A percentile compares a stretch with the other conserved stretches of the same genome.
phyloP scores from a whole-genome alignment of 306 rosid species.

The Sophora flavescens region DNA sequence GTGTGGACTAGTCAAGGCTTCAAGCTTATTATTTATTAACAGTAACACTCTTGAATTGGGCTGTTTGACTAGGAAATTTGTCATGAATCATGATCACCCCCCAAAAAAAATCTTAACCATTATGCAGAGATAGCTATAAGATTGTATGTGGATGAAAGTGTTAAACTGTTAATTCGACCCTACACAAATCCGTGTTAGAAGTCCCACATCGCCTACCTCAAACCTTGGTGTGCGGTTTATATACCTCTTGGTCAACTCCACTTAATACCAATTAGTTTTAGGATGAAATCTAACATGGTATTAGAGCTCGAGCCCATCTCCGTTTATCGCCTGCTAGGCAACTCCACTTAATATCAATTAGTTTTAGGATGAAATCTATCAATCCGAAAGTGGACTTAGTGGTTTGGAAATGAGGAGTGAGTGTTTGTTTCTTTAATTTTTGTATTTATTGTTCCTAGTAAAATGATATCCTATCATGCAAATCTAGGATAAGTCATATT shows the following conservation, averaged over 20 bases:
- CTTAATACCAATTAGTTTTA: too few relatives aligned
- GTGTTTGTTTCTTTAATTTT: neutral
- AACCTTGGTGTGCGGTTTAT: too few relatives aligned
- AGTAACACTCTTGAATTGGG: neutral
- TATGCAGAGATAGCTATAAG: neutral
- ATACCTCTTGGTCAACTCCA: too few relatives aligned
- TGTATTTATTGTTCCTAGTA: neutral
- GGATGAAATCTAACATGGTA: too few relatives aligned
- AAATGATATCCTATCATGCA: neutral
- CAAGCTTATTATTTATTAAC: too few relatives aligned
- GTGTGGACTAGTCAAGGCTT: too few relatives aligned
- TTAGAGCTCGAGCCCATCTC: too few relatives aligned
- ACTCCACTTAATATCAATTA: too few relatives aligned
- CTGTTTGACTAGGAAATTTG: neutral
- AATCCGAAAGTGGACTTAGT: neutral
- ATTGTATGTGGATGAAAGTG: neutral
- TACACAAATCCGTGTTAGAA: too few relatives aligned
- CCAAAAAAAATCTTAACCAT: neutral
- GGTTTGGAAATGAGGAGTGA: neutral
- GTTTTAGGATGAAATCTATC: too few relatives aligned
- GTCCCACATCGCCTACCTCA: too few relatives aligned
- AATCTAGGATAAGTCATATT: slow-evolving; percentile 6
- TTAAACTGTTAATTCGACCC: neutral
- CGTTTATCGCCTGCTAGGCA: too few relatives aligned
- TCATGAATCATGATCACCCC: neutral